Conservation (phyloP, 2,329 filamentous ascomycete genomes). For the Gaeumannomyces sp. region DNA sequence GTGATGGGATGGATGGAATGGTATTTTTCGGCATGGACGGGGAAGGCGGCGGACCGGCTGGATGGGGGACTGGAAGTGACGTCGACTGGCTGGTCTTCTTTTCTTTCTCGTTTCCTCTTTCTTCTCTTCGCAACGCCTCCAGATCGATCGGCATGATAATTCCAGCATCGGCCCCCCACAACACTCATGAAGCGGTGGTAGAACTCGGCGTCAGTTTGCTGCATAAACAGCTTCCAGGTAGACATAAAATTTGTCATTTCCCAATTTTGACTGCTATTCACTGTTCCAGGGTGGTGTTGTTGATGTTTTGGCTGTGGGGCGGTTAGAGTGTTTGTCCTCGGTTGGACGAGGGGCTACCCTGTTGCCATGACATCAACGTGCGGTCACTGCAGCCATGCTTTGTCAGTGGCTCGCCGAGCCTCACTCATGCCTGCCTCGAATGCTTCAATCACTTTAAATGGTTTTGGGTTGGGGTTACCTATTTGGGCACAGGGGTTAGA, state of each 20-base stretch:
- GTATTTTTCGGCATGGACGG: neutral
- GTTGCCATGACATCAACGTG: neutral
- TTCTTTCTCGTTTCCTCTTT: neutral
- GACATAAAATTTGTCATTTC: conserved; percentile 10
- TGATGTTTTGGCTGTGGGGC: neutral
- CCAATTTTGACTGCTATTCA: neutral
- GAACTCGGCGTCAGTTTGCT: conserved; percentile 11
- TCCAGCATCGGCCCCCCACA: conserved; percentile 11
- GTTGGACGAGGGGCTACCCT: neutral
- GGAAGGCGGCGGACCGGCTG: neutral
- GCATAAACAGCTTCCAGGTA: conserved; percentile 13
- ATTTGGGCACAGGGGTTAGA: neutral
- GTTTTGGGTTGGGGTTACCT: neutral
- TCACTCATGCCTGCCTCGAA: neutral
- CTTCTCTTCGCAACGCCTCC: conserved; percentile 1
- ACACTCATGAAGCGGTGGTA: conserved; percentile 12
- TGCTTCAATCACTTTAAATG: neutral
- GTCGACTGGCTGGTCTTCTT: neutral
- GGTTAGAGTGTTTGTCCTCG: neutral
- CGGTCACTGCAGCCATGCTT: neutral
- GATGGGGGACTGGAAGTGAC: neutral
- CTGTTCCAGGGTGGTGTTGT: neutral
- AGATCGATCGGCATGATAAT: conserved; percentile 4
- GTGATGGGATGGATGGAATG: conserved; percentile 1
- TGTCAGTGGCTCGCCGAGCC: neutral